Conservation (phyloP, 495 filamentous ascomycete species). For the Parmelia sp. region DNA sequence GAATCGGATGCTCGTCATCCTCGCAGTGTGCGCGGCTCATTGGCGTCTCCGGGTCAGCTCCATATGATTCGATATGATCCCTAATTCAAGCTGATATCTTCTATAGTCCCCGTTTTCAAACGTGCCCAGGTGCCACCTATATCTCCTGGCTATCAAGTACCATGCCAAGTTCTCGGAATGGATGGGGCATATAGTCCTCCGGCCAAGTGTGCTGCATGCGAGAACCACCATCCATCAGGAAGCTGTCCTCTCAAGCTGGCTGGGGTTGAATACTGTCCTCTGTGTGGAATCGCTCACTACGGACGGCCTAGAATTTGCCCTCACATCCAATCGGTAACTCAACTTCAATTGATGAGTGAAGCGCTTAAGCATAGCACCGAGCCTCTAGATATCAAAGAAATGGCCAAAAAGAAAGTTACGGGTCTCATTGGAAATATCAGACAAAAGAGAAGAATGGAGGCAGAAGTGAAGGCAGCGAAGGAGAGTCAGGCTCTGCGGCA, state of each 20-base stretch:
- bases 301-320: conserved; percentile 52
- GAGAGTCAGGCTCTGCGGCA: background rate
- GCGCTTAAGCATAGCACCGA: conserved; percentile 54
- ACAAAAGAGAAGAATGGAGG: conserved; percentile 34
- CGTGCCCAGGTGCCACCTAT: conserved; percentile 31
- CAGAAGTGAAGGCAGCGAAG: conserved; percentile 14
- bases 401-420: conserved; percentile 50
- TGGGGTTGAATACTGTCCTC: conserved; percentile 55
- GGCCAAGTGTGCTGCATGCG: conserved; percentile 50
- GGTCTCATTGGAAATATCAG: conserved; percentile 50
- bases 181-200: conserved; percentile 16
- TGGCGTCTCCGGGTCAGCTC: conserved; percentile 4
- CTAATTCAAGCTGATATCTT: background rate
- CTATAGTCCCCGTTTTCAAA: conserved; percentile 34
- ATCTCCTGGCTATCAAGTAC: background rate
- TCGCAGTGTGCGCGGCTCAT: background rate
- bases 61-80: background rate
- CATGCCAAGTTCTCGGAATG: background rate
- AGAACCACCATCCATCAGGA: conserved; percentile 45
- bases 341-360: conserved; percentile 54
- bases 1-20: background rate
- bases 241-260: conserved; percentile 55
- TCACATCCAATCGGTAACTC: conserved; percentile 50
- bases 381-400: conserved; percentile 41
- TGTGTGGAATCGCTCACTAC: conserved; percentile 64